Evolutionary conservation across 495 filamentous ascomycete species (phyloP), one percentile per base, ranked within the genome.

Genomic region (Aspergillus taichungensis): DNA sequence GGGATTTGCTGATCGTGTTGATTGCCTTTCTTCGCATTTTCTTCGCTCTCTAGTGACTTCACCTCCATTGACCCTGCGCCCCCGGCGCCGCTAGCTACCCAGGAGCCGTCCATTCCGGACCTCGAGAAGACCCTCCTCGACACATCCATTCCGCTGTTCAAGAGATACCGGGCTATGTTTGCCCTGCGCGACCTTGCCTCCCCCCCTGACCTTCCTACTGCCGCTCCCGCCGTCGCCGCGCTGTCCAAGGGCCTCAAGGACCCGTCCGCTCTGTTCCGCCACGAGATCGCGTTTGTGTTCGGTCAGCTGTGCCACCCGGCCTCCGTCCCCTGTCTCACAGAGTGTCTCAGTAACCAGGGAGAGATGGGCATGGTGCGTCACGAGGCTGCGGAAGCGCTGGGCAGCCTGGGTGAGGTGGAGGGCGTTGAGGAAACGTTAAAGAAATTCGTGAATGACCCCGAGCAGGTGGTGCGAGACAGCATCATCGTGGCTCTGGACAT

Each of bases 221-320:
- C 90, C 6, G 74, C 87, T 18, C 82, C 82, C 13, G 91, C 92
- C 32, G 74, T 99, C 43, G 75, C 82, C 38, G 84, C 89, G 6
- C 72, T 99, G 37, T 85, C 91, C n/a, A 81, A 78, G 55, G 94
- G 92, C 3, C 83, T 99, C 55, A 71, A 72, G 6, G 92, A 99
- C 60, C 73, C 79, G 8, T 94, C 88, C 34, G 88, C 89, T 13
- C 79, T 99, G n/a, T 96, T 99, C 73, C 78, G 92, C 47, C 92
- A 99, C 65, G 92, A 99, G 59, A 86, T 97, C 54, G 92, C 94
- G 8, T 99, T 99, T 59, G 91, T 99, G 8, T 99, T 96, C 53
- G 92, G 92, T 14, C 94, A 99, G 57, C 75, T 99, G 24, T 86
- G 84, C 41, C 91, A 97, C 60, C 92, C 94, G 1, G 89, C 90